These are phyloP conservation scores for Aspergillus jensenii DNA, from an alignment of 2,329 filamentous ascomycete genomes.

Conservation along the genomic window DNA sequence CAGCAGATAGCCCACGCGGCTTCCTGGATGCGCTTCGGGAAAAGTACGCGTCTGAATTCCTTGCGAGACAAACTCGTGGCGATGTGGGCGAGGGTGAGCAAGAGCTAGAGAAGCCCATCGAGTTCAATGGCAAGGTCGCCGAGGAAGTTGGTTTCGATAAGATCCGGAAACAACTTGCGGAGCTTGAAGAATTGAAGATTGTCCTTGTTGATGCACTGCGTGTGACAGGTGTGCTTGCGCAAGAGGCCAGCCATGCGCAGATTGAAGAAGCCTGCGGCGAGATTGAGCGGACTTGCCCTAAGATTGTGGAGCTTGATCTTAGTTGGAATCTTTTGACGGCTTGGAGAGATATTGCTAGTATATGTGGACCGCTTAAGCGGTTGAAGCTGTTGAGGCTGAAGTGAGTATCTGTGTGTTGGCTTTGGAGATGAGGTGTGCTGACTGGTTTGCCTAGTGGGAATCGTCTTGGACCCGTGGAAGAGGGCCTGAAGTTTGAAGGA, in stretches of 20 bases:
- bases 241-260: constrained; percentile 20
- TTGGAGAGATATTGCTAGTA: constrained; percentile 65
- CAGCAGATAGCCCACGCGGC: constrained; percentile 64
- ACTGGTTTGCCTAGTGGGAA: constrained; percentile 62
- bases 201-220: constrained; percentile 78
- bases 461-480: constrained; percentile 52
- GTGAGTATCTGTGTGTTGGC: constrained; percentile 50
- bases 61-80: constrained; percentile 6
- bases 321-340: constrained; percentile 77
- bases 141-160: constrained; percentile 97
- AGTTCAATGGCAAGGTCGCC: constrained; percentile 77
- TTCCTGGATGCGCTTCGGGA: constrained; percentile 77
- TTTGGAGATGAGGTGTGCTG: constrained; percentile 4
- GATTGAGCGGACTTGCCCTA: constrained; percentile 58
- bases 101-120: constrained; percentile 55
- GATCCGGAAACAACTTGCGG: constrained; percentile 74
- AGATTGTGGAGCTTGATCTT: constrained; percentile 73
- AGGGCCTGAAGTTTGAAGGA: constrained; percentile 46
- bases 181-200: constrained; percentile 73
- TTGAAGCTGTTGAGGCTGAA: constrained; percentile 69
- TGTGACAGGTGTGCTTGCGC: constrained; percentile 48
- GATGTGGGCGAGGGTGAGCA: constrained; percentile 19
- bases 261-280: constrained; percentile 38
- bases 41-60: constrained; percentile 73
- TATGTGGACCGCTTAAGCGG: constrained; percentile 69